Evolutionary conservation across 805 yeast species (phyloP), one percentile per base, ranked within the genome.

Genomic region (Pichia occidentalis): DNA sequence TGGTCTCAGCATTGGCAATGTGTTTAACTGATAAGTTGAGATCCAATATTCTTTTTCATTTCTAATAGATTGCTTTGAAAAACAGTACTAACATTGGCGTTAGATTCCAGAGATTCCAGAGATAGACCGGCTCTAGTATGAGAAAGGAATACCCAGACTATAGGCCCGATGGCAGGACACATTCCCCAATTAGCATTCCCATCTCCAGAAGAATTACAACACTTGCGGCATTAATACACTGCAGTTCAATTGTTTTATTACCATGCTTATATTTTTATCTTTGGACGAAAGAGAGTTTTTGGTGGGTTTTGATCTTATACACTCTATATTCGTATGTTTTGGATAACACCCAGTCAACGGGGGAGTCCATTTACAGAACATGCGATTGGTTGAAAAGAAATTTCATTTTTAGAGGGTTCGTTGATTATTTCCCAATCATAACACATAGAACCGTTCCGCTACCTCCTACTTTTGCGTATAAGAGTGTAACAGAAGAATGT

Each of bases 401-500:
- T 24, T 50, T 61, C 7, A 46, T 84, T 14, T 90, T 92, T 86
- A 73, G 68, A 43, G 71, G 77, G 59, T 87, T 82, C 56, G 78
- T 80, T 31, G 63, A 69, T 32, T 92, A 86, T 60, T 92, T 83
- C 61, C 97, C 97, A 0, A 75, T 92, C 16, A 59, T 58, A 0
- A 62, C 87, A 10, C 81, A 77, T 58, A 83, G 80, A 53, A 70
- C 90, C 0, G 65, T 64, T 3, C 83, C 79, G 12, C 62, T 88
- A 37, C 72, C 72, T 44, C 96, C 97, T 3, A 80, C 95, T 1
- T 79, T 79, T 50, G 66, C 73, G 3, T 31, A 37, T 5, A 27
- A 23, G 10, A 39, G 18, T 11, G 24, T 14, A 11, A 40, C 38
- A 9, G 14, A 31, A 3, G 12, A n/a, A 4, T 17, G 17, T 23